phyloP scores from a whole-genome alignment of 805 yeast species.

The Scheffersomyces lignosus region DNA sequence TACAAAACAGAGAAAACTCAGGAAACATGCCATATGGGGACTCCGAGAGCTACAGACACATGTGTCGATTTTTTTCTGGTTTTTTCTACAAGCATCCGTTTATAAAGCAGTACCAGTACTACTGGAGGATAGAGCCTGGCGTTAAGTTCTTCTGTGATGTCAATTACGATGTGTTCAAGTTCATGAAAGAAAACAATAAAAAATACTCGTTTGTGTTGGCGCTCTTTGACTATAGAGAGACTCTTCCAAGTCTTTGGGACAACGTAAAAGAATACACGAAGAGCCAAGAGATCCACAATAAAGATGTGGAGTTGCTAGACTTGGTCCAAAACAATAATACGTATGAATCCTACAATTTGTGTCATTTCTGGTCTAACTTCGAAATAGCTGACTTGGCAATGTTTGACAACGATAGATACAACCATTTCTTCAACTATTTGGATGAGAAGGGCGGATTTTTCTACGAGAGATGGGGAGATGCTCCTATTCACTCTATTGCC shows the following conservation, averaged over 20 bases:
- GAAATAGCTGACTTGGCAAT: slow-evolving; percentile 85
- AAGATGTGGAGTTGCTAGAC: slow-evolving; percentile 10
- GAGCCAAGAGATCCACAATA: slow-evolving; percentile 24
- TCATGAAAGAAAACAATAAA: slow-evolving; percentile 54
- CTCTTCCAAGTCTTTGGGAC: slow-evolving; percentile 67
- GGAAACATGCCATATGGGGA: slow-evolving; percentile 53
- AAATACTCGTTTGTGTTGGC: slow-evolving; percentile 68
- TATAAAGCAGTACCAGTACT: slow-evolving; percentile 60
- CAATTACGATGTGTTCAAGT: slow-evolving; percentile 60
- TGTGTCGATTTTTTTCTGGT: slow-evolving; percentile 55
- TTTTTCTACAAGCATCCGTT: slow-evolving; percentile 64
- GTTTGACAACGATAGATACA: slow-evolving; percentile 65
- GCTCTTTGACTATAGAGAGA: slow-evolving; percentile 59
- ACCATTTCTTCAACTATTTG: slow-evolving; percentile 63
- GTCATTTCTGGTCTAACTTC: slow-evolving; percentile 93
- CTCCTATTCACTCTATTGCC: slow-evolving; percentile 89
- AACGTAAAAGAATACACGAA: slow-evolving; percentile 47
- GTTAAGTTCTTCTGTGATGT: slow-evolving; percentile 61
- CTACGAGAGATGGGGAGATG: slow-evolving; percentile 97
- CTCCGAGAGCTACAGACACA: slow-evolving; percentile 64
- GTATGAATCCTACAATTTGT: slow-evolving; percentile 52
- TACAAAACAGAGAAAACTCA: slow-evolving; percentile 16
- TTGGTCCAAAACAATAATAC: slow-evolving; percentile 14
- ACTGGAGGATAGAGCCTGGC: slow-evolving; percentile 79
- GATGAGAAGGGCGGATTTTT: slow-evolving; percentile 82